Percentiles rank a stretch among this genome's conserved stretches.
Conservation (phyloP, 2,329 filamentous ascomycete genomes). For the Biscogniauxia sp. region DNA sequence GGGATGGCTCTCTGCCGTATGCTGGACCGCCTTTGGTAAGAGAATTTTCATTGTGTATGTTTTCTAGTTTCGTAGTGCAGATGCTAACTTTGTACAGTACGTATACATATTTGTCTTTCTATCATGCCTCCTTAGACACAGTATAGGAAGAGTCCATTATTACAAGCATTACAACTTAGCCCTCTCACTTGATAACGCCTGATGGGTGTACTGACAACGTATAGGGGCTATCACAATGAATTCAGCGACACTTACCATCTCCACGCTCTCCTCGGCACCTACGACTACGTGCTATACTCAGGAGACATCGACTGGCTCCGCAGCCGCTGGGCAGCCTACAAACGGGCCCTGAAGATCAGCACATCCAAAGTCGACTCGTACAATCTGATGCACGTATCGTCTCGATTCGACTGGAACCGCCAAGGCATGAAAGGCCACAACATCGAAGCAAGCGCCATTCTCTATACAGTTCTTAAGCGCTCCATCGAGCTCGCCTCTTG, state of each 20-base stretch:
- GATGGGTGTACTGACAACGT: conserved; percentile 26
- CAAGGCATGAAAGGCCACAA: conserved; percentile 50
- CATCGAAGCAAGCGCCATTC: conserved; percentile 49
- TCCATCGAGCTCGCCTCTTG: conserved; percentile 45
- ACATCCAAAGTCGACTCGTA: conserved; percentile 32
- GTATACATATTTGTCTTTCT: background rate
- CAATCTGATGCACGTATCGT: conserved; percentile 48
- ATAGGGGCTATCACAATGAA: conserved; percentile 5
- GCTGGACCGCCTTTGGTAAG: conserved; percentile 42
- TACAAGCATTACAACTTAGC: background rate
- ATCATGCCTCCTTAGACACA: background rate
- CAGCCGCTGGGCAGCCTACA: conserved; percentile 33
- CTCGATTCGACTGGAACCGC: conserved; percentile 50
- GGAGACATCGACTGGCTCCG: conserved; percentile 41
- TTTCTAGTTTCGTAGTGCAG: conserved; percentile 21
- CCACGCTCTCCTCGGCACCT: conserved; percentile 53
- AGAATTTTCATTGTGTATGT: background rate
- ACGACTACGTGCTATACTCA: conserved; percentile 54
- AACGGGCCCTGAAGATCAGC: conserved; percentile 32
- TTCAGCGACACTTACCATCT: conserved; percentile 50
- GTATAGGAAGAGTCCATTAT: too few species aligned
- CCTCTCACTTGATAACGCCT: conserved; percentile 28
- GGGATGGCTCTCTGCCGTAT: conserved; percentile 48
- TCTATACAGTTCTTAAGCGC: conserved; percentile 50
- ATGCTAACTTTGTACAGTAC: background rate